Evolutionary conservation across 352 stramenopile genomes (phyloP), one percentile per base, ranked within the genome.

Genomic region (Peronospora farinosa): DNA sequence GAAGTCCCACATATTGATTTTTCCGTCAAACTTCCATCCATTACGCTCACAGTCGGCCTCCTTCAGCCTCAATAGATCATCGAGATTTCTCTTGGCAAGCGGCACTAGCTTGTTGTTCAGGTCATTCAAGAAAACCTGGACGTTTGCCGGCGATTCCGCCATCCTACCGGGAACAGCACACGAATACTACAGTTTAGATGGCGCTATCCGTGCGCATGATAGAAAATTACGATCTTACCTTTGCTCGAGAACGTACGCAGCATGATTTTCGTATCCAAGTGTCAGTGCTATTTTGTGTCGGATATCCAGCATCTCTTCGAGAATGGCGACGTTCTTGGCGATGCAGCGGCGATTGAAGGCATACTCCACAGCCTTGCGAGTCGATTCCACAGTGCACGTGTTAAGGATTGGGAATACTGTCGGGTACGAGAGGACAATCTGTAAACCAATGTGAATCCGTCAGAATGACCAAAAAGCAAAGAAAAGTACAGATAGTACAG

Each of bases 1-100:
- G 42, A 88, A 89, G 67, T 96, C 87, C 80, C 83, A 95, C 62
- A 92, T 90, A 66, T 95, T 89, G 60, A 96, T 67, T 55, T 90
- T 86, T 40, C 79, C 83, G 53, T 92, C 82, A 49, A 87, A 88
- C 45, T 81, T 71, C 65, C 66, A 69, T 2, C 45, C 64, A 23
- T 82, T 69, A 15, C 48, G 48, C 39, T 83, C 64, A 47, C 68
- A 81, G 50, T 88, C 74, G 5, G 63, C 54, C 62, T 85, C 60
- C 58, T 90, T 90, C 15, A 90, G 67, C 68, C 81, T 80, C 41
- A 86, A 51, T 28, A 93, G 67, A 47, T 70, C 42, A 42, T 88
- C 64, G 11, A 89, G 36, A 48, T 93, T 78, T 47, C 83, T 83
- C 58, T 86, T 87, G 7, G 78, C 82, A 17, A 89, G 63, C n/a